phyloP scores from a whole-genome alignment of 2,329 filamentous ascomycete genomes.

The Xylariaceae sp. region DNA sequence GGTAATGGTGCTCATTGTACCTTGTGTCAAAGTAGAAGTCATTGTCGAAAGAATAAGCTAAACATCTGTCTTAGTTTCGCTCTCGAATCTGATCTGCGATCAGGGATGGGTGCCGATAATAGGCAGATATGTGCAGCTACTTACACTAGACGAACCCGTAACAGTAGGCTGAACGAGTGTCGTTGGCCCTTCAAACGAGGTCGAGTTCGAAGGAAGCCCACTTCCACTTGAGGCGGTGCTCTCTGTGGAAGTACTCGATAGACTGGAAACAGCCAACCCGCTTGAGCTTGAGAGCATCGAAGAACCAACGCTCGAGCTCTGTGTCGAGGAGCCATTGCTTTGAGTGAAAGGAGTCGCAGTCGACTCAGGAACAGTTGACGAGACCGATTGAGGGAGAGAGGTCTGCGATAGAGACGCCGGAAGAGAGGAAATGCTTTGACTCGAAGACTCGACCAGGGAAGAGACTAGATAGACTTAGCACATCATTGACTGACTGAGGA shows the following conservation, averaged over 20 bases:
- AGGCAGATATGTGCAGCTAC: background rate
- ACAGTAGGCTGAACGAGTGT: background rate
- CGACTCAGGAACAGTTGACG: background rate
- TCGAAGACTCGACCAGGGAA: background rate
- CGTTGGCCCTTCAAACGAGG: background rate
- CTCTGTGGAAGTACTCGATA: background rate
- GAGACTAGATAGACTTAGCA: constrained; percentile 7
- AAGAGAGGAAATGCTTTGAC: background rate
- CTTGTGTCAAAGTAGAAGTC: no score
- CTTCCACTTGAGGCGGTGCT: constrained; percentile 2
- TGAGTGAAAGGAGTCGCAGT: background rate
- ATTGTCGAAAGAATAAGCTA: no score
- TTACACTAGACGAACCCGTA: constrained; percentile 9
- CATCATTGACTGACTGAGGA: background rate
- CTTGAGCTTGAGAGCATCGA: no score
- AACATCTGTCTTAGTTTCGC: no score
- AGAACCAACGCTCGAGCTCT: background rate
- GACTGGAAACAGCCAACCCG: background rate
- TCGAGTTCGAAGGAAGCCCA: background rate
- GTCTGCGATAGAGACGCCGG: background rate
- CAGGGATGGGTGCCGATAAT: background rate
- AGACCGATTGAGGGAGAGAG: background rate
- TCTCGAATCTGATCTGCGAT: no score
- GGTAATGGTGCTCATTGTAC: no score
- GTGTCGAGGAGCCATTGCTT: constrained; percentile 6